Base-by-base conservation (phyloP, 2,329 filamentous ascomycete genomes). In the Trichoderma polysporum region DNA sequence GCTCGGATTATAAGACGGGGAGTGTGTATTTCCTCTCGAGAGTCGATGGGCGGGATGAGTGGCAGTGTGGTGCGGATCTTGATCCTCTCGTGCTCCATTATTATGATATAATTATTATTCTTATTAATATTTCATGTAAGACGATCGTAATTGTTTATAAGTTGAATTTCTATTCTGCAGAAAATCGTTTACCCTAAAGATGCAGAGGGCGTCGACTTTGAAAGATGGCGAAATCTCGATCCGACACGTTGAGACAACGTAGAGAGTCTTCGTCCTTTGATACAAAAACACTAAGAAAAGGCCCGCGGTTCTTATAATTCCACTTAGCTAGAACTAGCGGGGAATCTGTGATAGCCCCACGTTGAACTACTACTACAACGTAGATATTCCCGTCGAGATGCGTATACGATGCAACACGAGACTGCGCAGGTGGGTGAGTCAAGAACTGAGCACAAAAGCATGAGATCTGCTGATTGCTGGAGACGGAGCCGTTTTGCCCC, bases 11-110 rank as follows among this genome's bases (percentile, higher is more conserved):
- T 35, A 25, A 64, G 60, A 19, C 60, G 49, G 4, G 60, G 25
- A 33, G 60, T 63, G 35, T 54, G 47, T 22, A 63, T 63, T 33
- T 54, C 60, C n/a, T 54, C 49, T 35, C 60, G 35, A 17, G 60
- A 12, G 25, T n/a, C 27, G 35, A 54, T 45, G 35, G 60, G 60
- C 9, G 60, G 60, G 60, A 63, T 41, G 35, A 54, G 1, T 15
- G 60, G 60, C 31, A 63, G 49, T 6, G 60, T 63, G 12, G 60
- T 63, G 19, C 60, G 49, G 25, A 63, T 22, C 10, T 33, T 63
- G 35, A 63, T 29, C 9, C 35, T 39, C 10, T 54, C 27, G 8
- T 25, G n/a, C 27, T 39, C 45, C 60, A 54, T 63, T 7, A 33
- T 22, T 12, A 29, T 45, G n/a, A 9, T 2, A 12, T 9, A 10